Evolutionary conservation across 1,284 basidiomycete species (phyloP).

Genomic region (Peniophora sp.): DNA sequence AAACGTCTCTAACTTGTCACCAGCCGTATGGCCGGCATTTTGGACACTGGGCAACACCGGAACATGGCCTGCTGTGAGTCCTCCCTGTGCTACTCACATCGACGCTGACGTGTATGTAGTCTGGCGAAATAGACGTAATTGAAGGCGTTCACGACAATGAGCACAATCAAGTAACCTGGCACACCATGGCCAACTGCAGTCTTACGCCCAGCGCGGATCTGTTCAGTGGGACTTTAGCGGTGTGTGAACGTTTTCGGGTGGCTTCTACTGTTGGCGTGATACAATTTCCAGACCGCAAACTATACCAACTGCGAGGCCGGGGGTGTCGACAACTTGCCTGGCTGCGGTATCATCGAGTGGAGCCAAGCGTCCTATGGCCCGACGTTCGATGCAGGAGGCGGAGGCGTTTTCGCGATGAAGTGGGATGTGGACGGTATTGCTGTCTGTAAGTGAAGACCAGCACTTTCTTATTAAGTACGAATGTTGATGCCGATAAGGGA

Average conservation of each 20-base stretch:
- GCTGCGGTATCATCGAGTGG: constrained; percentile 67
- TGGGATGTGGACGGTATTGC: constrained; percentile 70
- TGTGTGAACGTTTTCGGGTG: not conserved
- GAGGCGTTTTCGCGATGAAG: constrained; percentile 74
- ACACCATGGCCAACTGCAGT: constrained; percentile 47
- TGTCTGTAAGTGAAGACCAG: constrained; percentile 46
- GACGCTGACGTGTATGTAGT: constrained; percentile 26
- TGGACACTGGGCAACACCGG: constrained; percentile 25
- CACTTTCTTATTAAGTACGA: too few relatives aligned
- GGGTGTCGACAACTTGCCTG: constrained; percentile 38
- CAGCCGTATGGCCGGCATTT: constrained; percentile 9
- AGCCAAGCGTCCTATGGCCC: constrained; percentile 66
- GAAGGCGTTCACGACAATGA: constrained; percentile 73
- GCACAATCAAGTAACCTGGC: constrained; percentile 73
- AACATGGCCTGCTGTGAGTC: constrained; percentile 7
- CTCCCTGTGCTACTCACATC: not conserved
- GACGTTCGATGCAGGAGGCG: constrained; percentile 60
- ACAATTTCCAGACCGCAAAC: constrained; percentile 22
- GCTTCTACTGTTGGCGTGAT: constrained; percentile 16
- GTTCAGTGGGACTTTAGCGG: not conserved
- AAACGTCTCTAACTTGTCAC: not conserved
- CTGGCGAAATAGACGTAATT: constrained; percentile 76
- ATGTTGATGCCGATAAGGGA: constrained; percentile 43
- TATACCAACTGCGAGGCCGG: constrained; percentile 46
- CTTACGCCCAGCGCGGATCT: constrained; percentile 32